Percentiles rank a stretch among this genome's conserved stretches.
phyloP scores from a whole-genome alignment of 495 filamentous ascomycete genomes.

The Aspergillus cavernicola region DNA sequence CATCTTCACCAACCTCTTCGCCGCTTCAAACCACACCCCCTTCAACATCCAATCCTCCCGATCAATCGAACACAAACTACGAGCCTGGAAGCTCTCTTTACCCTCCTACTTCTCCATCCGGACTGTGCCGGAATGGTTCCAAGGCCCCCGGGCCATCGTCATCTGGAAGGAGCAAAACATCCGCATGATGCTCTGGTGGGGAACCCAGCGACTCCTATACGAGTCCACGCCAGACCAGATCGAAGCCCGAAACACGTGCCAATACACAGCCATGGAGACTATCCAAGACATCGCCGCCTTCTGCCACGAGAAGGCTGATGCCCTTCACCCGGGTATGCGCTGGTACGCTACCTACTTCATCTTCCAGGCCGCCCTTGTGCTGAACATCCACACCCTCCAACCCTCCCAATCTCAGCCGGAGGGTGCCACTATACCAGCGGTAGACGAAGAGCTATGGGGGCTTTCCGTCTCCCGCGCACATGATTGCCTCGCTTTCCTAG shows the following conservation, averaged over 20 bases:
- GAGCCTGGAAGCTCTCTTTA: conserved; percentile 20
- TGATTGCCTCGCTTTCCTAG: conserved; percentile 14
- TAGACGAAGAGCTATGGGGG: conserved; percentile 15
- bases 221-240: conserved; percentile 2
- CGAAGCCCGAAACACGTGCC: conserved; percentile 21
- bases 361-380: conserved; percentile 21
- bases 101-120: conserved; percentile 20
- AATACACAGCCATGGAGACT: conserved; percentile 17
- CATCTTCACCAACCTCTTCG: conserved; percentile 16
- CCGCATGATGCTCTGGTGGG: conserved; percentile 27
- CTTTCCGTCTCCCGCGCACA: conserved; percentile 17
- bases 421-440: not conserved
- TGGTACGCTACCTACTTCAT: conserved; percentile 25
- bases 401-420: not conserved
- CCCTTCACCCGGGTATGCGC: conserved; percentile 13
- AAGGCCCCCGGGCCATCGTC: conserved; percentile 19
- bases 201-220: conserved; percentile 13
- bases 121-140: conserved; percentile 19
- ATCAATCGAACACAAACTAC: conserved; percentile 16
- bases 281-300: conserved; percentile 22
- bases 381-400: conserved; percentile 18
- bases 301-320: conserved; percentile 8
- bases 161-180: conserved; percentile 27
- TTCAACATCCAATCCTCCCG: conserved; percentile 14
- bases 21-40: conserved; percentile 2